These are phyloP conservation scores for Hymenoscyphus salicellus DNA, from an alignment of 2,329 filamentous ascomycete species.

Conservation along the genomic window DNA sequence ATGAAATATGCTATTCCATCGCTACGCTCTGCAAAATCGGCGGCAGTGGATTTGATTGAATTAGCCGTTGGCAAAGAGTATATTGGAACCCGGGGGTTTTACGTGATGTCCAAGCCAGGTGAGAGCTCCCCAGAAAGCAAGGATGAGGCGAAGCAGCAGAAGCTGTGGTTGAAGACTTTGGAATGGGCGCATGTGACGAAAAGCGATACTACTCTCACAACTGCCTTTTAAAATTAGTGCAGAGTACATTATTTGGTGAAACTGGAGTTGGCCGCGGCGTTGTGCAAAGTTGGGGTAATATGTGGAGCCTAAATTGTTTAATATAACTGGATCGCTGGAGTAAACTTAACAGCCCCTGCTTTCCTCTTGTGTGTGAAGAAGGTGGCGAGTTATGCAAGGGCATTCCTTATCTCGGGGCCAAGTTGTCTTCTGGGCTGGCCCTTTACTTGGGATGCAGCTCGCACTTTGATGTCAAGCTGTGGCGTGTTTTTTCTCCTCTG, in stretches of 20 bases:
- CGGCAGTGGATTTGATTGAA: conserved; percentile 35
- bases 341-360: too few species aligned
- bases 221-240: neutral
- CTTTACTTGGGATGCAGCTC: neutral
- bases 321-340: too few species aligned
- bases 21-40: conserved; percentile 34
- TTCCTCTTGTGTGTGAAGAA: neutral
- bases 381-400: neutral
- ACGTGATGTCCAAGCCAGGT: conserved; percentile 33
- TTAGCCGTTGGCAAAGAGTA: conserved; percentile 31
- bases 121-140: conserved; percentile 35
- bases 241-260: neutral
- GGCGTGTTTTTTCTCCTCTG: neutral
- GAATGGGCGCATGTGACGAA: conserved; percentile 33
- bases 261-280: neutral
- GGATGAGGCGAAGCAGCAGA: conserved; percentile 34
- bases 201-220: conserved; percentile 1
- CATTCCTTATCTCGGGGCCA: neutral
- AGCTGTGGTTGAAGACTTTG: conserved; percentile 37
- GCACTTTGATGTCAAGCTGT: neutral
- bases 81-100: conserved; percentile 38
- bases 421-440: neutral
- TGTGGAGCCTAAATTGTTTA: neutral
- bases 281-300: neutral
- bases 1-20: conserved; percentile 29